Conservation (phyloP, 768 basidiomycete genomes). For the Holtermannia corniformis region DNA sequence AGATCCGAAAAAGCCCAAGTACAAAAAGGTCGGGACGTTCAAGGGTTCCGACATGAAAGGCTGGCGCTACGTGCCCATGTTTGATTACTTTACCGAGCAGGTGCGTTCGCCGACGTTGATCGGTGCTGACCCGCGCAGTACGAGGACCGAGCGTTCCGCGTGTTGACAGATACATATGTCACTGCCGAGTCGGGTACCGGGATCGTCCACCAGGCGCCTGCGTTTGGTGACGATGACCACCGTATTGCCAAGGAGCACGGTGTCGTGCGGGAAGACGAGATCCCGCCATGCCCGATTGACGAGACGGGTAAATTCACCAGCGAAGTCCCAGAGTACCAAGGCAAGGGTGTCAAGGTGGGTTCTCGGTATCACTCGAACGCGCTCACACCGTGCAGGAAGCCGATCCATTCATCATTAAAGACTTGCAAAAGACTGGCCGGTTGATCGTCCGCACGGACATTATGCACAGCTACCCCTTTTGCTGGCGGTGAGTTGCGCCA, state of each 20-base stretch:
- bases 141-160: slow-evolving; percentile 80
- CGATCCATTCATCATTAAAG: slow-evolving; percentile 87
- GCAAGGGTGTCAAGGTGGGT: slow-evolving; percentile 76
- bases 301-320: slow-evolving; percentile 78
- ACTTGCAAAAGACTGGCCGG: slow-evolving; percentile 73
- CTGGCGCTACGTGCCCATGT: slow-evolving; percentile 88
- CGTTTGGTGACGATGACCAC: slow-evolving; percentile 98
- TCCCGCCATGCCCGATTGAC: slow-evolving; percentile 93
- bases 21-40: slow-evolving; percentile 79
- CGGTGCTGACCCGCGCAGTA: slow-evolving; percentile 49
- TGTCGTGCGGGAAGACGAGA: slow-evolving; percentile 72
- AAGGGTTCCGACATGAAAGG: slow-evolving; percentile 88
- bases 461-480: slow-evolving; percentile 90
- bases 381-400: slow-evolving; percentile 54
- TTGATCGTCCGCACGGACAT: slow-evolving; percentile 78
- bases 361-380: not conserved
- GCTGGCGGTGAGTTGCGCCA: slow-evolving; percentile 67
- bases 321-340: slow-evolving; percentile 81
- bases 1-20: slow-evolving; percentile 88
- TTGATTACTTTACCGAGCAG: slow-evolving; percentile 93
- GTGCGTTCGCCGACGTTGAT: slow-evolving; percentile 43
- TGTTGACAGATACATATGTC: slow-evolving; percentile 84
- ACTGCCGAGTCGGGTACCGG: slow-evolving; percentile 90
- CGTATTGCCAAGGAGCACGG: slow-evolving; percentile 78
- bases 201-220: slow-evolving; percentile 97